These are phyloP conservation scores for Metschnikowia corniflorae DNA, from an alignment of 805 yeast genomes.

Conservation along the genomic window DNA sequence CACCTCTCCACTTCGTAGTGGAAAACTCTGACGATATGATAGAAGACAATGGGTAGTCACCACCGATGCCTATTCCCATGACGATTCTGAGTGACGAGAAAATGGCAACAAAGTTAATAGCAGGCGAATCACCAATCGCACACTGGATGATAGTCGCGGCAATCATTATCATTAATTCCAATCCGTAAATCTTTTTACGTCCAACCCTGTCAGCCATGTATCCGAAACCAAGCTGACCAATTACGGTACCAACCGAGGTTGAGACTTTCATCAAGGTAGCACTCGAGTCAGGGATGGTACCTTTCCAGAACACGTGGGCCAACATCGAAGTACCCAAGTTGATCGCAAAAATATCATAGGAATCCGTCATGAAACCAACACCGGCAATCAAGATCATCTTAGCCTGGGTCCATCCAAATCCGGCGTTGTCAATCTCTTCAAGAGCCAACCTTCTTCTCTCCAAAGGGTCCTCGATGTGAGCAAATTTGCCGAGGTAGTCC, in stretches of 20 bases:
- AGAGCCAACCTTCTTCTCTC: constrained; percentile 85
- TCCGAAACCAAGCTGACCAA: constrained; percentile 88
- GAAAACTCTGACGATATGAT: constrained; percentile 89
- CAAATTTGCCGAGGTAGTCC: constrained; percentile 73
- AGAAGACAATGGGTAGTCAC: constrained; percentile 94
- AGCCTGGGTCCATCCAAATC: constrained; percentile 78
- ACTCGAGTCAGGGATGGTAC: constrained; percentile 65
- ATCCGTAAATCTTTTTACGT: constrained; percentile 84
- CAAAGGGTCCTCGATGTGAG: constrained; percentile 78
- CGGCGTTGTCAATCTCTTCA: constrained; percentile 76
- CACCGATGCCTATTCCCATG: constrained; percentile 97
- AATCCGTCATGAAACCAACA: constrained; percentile 90
- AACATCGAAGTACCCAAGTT: constrained; percentile 79
- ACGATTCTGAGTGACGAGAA: constrained; percentile 75
- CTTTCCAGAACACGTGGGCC: constrained; percentile 69
- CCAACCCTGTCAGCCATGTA: constrained; percentile 76
- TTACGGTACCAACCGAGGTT: constrained; percentile 90
- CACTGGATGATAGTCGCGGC: constrained; percentile 76
- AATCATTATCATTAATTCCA: constrained; percentile 82
- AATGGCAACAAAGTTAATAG: constrained; percentile 68
- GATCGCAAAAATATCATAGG: constrained; percentile 90
- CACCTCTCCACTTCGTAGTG: constrained; percentile 97
- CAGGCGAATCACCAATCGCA: constrained; percentile 66
- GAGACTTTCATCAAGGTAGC: constrained; percentile 77
- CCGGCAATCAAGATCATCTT: constrained; percentile 83